Evolutionary conservation across 1,284 basidiomycete species (phyloP).

Genomic region (Boletellus sp.): DNA sequence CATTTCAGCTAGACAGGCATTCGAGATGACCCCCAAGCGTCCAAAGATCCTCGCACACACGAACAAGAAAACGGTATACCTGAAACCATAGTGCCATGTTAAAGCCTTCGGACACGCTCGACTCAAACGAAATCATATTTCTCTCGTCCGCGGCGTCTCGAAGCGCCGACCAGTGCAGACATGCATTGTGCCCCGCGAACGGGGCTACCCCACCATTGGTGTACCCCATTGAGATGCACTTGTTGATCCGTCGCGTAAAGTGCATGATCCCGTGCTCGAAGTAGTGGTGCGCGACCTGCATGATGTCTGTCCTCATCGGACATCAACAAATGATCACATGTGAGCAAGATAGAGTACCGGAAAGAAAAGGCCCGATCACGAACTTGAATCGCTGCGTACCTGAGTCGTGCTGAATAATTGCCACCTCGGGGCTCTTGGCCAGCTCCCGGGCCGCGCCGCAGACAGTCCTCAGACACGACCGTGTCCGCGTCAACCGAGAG

Average conservation of each 20-base stretch:
- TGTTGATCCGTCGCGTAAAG: too few species aligned
- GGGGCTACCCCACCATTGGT: slow-evolving; percentile 14
- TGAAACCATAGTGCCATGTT: too few species aligned
- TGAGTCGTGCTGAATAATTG: slow-evolving; percentile 82
- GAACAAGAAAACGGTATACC: neutral
- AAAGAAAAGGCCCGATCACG: too few species aligned
- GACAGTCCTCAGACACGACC: slow-evolving; percentile 82
- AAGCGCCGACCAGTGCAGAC: too few species aligned
- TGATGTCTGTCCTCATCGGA: slow-evolving; percentile 63
- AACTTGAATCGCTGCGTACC: slow-evolving; percentile 40
- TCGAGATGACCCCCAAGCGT: too few species aligned
- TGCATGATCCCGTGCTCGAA: slow-evolving; percentile 75
- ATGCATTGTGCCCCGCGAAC: too few species aligned
- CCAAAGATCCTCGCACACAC: too few species aligned
- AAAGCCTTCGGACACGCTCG: too few species aligned
- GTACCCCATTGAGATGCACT: slow-evolving; percentile 67
- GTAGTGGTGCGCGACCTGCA: slow-evolving; percentile 84
- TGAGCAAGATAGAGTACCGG: neutral
- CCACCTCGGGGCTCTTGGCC: slow-evolving; percentile 60
- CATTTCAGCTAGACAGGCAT: slow-evolving; percentile 42
- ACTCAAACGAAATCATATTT: too few species aligned
- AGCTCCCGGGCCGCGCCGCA: slow-evolving; percentile 82
- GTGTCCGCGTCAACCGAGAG: slow-evolving; percentile 80
- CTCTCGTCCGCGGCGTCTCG: too few species aligned
- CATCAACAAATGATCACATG: slow-evolving; percentile 33